phyloP scores from a whole-genome alignment of 1,139 yeast species.

The Yamadazyma oceani region DNA sequence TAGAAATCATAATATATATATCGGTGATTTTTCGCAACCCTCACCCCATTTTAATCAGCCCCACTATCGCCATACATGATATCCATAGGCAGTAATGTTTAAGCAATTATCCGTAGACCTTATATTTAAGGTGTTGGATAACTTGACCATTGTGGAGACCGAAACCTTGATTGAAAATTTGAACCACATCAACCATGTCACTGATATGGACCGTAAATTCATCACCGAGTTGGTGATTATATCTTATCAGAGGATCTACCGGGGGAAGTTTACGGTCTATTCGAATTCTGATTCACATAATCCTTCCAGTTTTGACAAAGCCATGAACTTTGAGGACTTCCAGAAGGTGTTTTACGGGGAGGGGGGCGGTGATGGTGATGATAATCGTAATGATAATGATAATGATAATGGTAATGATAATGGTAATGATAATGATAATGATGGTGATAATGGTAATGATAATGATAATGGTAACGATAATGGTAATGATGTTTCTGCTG shows the following conservation, averaged over 20 bases:
- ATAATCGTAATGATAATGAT: too few relatives aligned
- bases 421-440: too few relatives aligned
- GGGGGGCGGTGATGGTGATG: constrained; percentile 9
- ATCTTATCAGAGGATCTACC: constrained; percentile 24
- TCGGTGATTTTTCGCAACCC: background rate
- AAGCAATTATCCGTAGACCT: constrained; percentile 28
- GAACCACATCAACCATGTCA: constrained; percentile 6
- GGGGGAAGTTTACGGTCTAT: constrained; percentile 21
- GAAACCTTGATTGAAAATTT: constrained; percentile 16
- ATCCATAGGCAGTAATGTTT: constrained; percentile 4
- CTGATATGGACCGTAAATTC: constrained; percentile 15
- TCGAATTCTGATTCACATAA: constrained; percentile 10
- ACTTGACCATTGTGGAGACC: constrained; percentile 24
- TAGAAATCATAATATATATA: background rate
- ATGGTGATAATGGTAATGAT: too few relatives aligned
- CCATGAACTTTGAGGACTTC: constrained; percentile 18
- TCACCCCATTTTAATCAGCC: background rate
- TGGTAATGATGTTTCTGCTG: too few relatives aligned
- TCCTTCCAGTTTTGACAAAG: constrained; percentile 14
- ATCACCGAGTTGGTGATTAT: constrained; percentile 19
- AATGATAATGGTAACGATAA: too few relatives aligned
- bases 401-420: too few relatives aligned
- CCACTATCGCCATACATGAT: background rate
- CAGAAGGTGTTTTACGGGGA: constrained; percentile 12
- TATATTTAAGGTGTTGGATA: constrained; percentile 22